These are phyloP conservation scores for Mitragyna speciosa DNA, from an alignment of 257 asterid genomes.

Conservation along the genomic window DNA sequence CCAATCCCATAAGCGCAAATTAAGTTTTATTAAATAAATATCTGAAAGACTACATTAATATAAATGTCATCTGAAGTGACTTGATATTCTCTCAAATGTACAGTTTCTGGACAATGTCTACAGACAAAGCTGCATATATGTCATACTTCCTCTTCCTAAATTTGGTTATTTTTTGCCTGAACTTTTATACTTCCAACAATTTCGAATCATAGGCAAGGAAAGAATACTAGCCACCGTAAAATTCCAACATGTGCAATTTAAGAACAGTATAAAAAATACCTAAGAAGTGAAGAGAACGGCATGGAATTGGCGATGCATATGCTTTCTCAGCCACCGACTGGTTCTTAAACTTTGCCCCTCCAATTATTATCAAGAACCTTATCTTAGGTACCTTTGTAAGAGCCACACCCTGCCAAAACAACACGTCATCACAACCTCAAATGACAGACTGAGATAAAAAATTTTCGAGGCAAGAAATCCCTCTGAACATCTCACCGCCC, in stretches of 20 bases:
- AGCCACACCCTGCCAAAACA: constrained; percentile 58
- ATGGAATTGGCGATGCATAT: constrained; percentile 51
- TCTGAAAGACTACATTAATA: background rate
- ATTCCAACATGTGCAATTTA: background rate
- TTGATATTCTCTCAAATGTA: background rate
- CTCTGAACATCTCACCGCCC: background rate
- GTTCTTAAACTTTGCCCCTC: constrained; percentile 71
- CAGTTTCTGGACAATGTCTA: background rate
- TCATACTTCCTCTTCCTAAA: background rate
- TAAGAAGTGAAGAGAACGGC: constrained; percentile 84
- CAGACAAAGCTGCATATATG: background rate
- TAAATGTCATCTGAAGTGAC: background rate
- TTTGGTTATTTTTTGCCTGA: background rate
- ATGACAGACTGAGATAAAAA: background rate
- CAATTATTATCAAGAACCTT: constrained; percentile 61
- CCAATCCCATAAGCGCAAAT: background rate
- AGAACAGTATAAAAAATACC: constrained; percentile 37
- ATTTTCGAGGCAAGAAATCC: background rate
- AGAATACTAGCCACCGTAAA: background rate
- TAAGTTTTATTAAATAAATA: background rate
- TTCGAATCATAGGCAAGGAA: background rate
- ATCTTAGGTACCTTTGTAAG: constrained; percentile 70
- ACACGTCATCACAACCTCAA: background rate
- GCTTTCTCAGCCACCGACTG: constrained; percentile 56
- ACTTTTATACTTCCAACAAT: background rate